Percentiles rank a stretch among this genome's conserved stretches.
Conservation (phyloP, 2,329 filamentous ascomycete species). For the Fusarium sp. region DNA sequence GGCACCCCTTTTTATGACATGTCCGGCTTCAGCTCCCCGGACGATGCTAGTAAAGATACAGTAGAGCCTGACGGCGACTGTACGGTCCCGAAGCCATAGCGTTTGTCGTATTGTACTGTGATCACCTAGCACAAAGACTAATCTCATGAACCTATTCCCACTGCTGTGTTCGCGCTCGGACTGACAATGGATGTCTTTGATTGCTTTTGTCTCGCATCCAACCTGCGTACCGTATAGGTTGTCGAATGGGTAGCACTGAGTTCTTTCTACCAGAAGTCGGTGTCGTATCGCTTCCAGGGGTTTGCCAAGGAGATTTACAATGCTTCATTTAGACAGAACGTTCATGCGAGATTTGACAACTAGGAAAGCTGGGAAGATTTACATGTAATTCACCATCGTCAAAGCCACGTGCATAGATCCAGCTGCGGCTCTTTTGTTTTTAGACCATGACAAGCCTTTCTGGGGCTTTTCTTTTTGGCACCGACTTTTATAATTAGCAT, state of each 20-base stretch:
- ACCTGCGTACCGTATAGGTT: slow-evolving; percentile 8
- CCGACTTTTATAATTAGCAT: neutral
- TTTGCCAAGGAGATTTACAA: slow-evolving; percentile 32
- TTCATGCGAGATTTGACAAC: slow-evolving; percentile 29
- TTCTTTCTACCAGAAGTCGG: neutral
- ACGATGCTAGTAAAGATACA: slow-evolving; percentile 24
- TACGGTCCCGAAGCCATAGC: slow-evolving; percentile 2
- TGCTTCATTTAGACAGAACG: slow-evolving; percentile 35
- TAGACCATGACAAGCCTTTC: neutral
- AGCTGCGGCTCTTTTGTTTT: slow-evolving; percentile 36
- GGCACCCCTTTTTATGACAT: slow-evolving; percentile 21
- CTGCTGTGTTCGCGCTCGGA: slow-evolving; percentile 7
- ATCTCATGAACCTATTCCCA: neutral
- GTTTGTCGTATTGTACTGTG: neutral
- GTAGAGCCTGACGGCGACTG: slow-evolving; percentile 3
- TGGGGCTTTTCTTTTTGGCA: neutral
- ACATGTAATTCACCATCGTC: slow-evolving; percentile 7
- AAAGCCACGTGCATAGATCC: slow-evolving; percentile 41
- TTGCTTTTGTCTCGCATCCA: slow-evolving; percentile 15
- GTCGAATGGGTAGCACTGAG: neutral
- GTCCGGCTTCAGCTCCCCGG: slow-evolving; percentile 36
- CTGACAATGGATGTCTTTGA: slow-evolving; percentile 23
- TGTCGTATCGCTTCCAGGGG: slow-evolving; percentile 12
- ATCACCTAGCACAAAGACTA: slow-evolving; percentile 11
- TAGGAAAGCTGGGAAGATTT: neutral